phyloP scores from a whole-genome alignment of 2,329 filamentous ascomycete genomes.

The Didymella pinodella region DNA sequence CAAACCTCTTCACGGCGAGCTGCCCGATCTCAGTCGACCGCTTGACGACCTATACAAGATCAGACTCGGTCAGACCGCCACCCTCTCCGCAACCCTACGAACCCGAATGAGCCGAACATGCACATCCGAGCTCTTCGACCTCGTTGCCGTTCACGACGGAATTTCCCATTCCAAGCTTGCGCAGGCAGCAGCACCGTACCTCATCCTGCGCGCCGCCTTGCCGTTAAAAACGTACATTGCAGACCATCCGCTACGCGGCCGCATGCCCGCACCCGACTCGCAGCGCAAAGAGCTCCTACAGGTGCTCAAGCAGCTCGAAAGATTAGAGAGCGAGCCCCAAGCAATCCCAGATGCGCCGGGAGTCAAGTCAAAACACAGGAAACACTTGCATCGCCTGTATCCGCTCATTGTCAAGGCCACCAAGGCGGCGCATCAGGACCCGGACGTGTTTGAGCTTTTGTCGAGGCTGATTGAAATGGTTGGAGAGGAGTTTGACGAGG shows the following conservation, averaged over 20 bases:
- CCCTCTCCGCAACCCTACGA: slow-evolving; percentile 70
- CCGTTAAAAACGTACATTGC: slow-evolving; percentile 85
- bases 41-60: slow-evolving; percentile 69
- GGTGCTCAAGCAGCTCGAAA: slow-evolving; percentile 71
- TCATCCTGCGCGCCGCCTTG: slow-evolving; percentile 82
- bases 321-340: slow-evolving; percentile 72
- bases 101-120: slow-evolving; percentile 80
- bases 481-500: slow-evolving; percentile 48
- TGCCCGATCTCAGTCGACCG: slow-evolving; percentile 61
- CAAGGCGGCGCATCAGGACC: slow-evolving; percentile 68
- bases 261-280: slow-evolving; percentile 85
- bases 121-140: slow-evolving; percentile 71
- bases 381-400: slow-evolving; percentile 82
- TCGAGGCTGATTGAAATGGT: slow-evolving; percentile 52
- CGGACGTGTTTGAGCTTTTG: slow-evolving; percentile 61
- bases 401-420: slow-evolving; percentile 74
- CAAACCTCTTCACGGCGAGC: slow-evolving; percentile 67
- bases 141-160: slow-evolving; percentile 61
- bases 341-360: slow-evolving; percentile 66
- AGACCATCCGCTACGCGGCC: slow-evolving; percentile 86
- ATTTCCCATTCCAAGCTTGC: slow-evolving; percentile 68
- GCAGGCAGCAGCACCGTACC: slow-evolving; percentile 76
- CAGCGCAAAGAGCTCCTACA: slow-evolving; percentile 81
- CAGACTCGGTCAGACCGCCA: slow-evolving; percentile 75
- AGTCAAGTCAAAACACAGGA: slow-evolving; percentile 57